Percentiles rank a stretch among this genome's conserved stretches.
These are phyloP conservation scores for Paraglomus occultum DNA, from an alignment of 192 early-diverging fungal species.

Conservation along the genomic window DNA sequence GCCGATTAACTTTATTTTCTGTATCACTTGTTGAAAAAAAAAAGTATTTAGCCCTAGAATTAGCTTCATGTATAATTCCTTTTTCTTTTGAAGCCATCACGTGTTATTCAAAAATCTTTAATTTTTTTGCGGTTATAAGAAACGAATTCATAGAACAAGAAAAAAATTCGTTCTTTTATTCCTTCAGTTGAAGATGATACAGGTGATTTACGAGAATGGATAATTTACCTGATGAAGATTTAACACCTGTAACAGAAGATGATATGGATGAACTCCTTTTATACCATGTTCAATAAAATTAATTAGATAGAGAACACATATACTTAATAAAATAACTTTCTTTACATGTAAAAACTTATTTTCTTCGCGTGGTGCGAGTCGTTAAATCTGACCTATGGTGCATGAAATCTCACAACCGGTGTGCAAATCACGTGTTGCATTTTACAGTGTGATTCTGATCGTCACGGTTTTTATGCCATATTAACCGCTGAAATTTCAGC, in stretches of 20 bases:
- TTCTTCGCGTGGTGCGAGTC: no score
- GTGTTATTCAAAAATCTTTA: conserved; percentile 21
- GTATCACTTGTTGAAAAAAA: conserved; percentile 13
- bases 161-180: conserved; percentile 28
- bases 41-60: conserved; percentile 23
- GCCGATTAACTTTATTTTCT: conserved; percentile 22
- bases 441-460: no score
- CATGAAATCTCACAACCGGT: no score
- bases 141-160: conserved; percentile 27
- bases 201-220: not conserved
- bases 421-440: no score
- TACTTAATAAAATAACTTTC: no score
- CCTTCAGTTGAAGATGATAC: conserved; percentile 8
- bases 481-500: no score
- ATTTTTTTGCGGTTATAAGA: conserved; percentile 25
- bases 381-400: no score
- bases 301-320: no score
- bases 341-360: no score
- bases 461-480: no score
- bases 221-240: conserved; percentile 5
- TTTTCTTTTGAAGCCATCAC: conserved; percentile 4
- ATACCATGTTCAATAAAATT: conserved; percentile 6
- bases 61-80: conserved; percentile 20
- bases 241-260: not conserved
- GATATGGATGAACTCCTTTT: conserved; percentile 17